Base-by-base conservation (phyloP, 2,329 filamentous ascomycete genomes). In the Didymella sp. region DNA sequence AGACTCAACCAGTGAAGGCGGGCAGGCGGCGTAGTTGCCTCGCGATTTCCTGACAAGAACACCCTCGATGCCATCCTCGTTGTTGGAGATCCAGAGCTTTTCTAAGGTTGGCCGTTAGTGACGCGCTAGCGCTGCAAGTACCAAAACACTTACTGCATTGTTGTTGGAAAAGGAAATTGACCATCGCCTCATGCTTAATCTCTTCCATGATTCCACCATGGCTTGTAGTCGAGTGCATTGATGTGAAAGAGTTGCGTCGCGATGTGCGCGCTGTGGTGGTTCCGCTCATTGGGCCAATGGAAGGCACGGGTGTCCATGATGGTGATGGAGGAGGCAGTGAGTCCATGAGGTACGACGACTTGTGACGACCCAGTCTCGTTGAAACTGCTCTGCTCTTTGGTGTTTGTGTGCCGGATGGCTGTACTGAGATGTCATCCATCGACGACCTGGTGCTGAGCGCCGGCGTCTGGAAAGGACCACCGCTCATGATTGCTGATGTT, bases 181-280 rank as follows among this genome's bases (percentile, higher is more conserved):
- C 89, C 89, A 92, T 92, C 59, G 92, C 88, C 74, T 92, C 89
- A 69, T 91, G 87, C 75, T 89, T 90, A 76, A 91, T 89, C 60
- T 90, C 88, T 58, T 90, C 87, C 58, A 67, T 61, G 11, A 66
- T 52, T 3, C 54, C 42, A 2, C 50, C 48, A 41, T 44, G 42
- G 35, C 61, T 62, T 24, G 46, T 33, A 19, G 52, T 42, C 4
- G 60, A 62, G 24, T 56, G 57, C 44, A 51, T 35, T 21, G 64
- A 52, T 35, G 56, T 56, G 35, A 63, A 55, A 11, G 67, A 70
- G 38, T 62, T 66, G 37, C 64, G 59, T 45, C 61, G 58, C 38
- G 66, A 67, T 11, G 58, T 62, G 42, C 47, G 41, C 8, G 56
- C 54, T 22, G 61, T 61, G 17, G 60, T 66, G 27, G 31, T 43